Evolutionary conservation across 305 asterid species (phyloP).

Genomic region (Salvia sclarea): DNA sequence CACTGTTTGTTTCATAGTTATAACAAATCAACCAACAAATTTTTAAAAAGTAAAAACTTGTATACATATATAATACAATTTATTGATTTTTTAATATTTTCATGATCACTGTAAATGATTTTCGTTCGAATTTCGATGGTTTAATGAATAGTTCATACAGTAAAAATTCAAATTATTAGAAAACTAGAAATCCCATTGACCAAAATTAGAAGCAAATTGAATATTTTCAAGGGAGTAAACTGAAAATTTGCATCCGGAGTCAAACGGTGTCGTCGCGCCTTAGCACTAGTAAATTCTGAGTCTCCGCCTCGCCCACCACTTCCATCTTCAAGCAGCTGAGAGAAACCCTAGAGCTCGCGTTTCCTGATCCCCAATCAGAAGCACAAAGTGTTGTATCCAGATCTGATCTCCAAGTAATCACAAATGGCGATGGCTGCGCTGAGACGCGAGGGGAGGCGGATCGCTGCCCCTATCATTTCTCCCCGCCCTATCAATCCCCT

Average conservation of each 20-base stretch:
- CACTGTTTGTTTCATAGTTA: too few species aligned
- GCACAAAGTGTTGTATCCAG: conserved; percentile 17
- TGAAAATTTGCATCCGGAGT: neutral
- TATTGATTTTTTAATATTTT: too few species aligned
- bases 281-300: neutral
- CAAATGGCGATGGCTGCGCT: conserved; percentile 88
- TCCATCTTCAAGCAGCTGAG: neutral
- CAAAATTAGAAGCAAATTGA: too few species aligned
- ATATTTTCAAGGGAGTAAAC: too few species aligned
- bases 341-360: conserved; percentile 10
- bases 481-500: conserved; percentile 50
- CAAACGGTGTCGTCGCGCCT: neutral
- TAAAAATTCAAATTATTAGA: too few species aligned
- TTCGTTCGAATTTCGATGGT: too few species aligned
- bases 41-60: too few species aligned
- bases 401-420: conserved; percentile 34
- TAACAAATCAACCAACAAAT: too few species aligned
- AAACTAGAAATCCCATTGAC: too few species aligned
- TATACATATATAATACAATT: too few species aligned
- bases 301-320: neutral
- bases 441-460: conserved; percentile 89
- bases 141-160: too few species aligned
- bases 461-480: conserved; percentile 61
- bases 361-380: conserved; percentile 11
- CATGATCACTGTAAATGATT: too few species aligned